phyloP scores from a whole-genome alignment of 352 stramenopile species.

The Phytopythium litorale region DNA sequence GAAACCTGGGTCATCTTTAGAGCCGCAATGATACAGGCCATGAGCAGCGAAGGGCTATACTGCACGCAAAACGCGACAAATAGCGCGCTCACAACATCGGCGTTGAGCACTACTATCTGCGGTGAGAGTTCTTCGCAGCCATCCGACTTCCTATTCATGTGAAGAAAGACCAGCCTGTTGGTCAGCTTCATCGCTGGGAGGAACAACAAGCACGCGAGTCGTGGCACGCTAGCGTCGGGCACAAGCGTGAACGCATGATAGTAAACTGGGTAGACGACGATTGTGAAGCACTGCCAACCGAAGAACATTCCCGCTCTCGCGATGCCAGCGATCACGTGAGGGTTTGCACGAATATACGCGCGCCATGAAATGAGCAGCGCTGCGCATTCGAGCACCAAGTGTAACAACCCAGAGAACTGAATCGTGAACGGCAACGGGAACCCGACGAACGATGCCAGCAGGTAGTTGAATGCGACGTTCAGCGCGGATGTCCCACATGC shows the following conservation, averaged over 20 bases:
- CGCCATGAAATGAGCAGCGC: background rate
- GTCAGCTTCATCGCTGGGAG: background rate
- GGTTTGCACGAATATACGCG: background rate
- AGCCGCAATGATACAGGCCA: conserved; percentile 14
- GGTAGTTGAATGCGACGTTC: conserved; percentile 6
- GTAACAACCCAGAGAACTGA: background rate
- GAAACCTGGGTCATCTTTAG: conserved; percentile 18
- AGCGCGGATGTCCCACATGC: conserved; percentile 5
- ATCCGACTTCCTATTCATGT: background rate
- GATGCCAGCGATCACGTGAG: background rate
- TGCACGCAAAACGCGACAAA: conserved; percentile 29
- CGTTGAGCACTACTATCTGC: conserved; percentile 20
- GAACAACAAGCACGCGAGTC: conserved; percentile 7
- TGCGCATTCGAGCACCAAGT: background rate
- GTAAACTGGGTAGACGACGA: conserved; percentile 15
- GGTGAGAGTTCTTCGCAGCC: background rate
- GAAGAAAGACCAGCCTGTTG: background rate
- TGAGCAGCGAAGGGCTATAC: conserved; percentile 22
- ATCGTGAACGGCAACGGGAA: conserved; percentile 29
- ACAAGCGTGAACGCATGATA: conserved; percentile 16
- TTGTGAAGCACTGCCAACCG: conserved; percentile 11
- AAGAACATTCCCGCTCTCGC: conserved; percentile 3
- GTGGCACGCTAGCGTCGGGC: conserved; percentile 5
- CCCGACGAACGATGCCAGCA: conserved; percentile 10
- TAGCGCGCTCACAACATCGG: conserved; percentile 21